phyloP scores from a whole-genome alignment of 441 rosid species.

The Metrosideros polymorpha region DNA sequence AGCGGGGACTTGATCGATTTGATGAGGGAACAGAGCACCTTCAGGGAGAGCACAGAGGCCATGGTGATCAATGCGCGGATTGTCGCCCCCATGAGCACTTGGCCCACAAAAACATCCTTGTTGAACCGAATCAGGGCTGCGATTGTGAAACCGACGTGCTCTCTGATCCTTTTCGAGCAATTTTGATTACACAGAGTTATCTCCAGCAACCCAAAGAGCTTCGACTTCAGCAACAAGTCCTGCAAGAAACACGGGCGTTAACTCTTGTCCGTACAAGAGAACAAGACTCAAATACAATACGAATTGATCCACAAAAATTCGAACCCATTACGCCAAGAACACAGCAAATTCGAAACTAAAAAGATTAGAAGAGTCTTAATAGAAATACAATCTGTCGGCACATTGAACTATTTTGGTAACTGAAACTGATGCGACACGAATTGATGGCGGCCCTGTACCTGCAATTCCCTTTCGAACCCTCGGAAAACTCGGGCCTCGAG shows the following conservation, averaged over 20 bases:
- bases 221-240: slow-evolving; percentile 37
- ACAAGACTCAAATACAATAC: neutral
- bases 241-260: slow-evolving; percentile 7
- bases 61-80: slow-evolving; percentile 37
- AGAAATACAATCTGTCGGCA: neutral
- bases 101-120: slow-evolving; percentile 64
- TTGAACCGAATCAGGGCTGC: slow-evolving; percentile 45
- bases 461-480: slow-evolving; percentile 41
- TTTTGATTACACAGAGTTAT: slow-evolving; percentile 22
- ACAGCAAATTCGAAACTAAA: neutral
- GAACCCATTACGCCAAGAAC: neutral
- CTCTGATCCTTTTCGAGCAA: slow-evolving; percentile 23
- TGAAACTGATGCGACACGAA: neutral
- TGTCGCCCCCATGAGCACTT: slow-evolving; percentile 33
- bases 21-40: slow-evolving; percentile 29
- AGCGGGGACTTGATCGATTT: slow-evolving; percentile 45
- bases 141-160: slow-evolving; percentile 29
- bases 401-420: neutral
- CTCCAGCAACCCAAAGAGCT: slow-evolving; percentile 22
- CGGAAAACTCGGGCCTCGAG: slow-evolving; percentile 31
- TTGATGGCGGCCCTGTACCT: neutral
- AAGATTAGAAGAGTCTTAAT: neutral
- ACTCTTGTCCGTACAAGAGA: neutral
- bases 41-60: slow-evolving; percentile 20
- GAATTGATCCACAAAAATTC: neutral